Evolutionary conservation across 2,329 filamentous ascomycete genomes (phyloP).

Genomic region (Beauveria varroae): DNA sequence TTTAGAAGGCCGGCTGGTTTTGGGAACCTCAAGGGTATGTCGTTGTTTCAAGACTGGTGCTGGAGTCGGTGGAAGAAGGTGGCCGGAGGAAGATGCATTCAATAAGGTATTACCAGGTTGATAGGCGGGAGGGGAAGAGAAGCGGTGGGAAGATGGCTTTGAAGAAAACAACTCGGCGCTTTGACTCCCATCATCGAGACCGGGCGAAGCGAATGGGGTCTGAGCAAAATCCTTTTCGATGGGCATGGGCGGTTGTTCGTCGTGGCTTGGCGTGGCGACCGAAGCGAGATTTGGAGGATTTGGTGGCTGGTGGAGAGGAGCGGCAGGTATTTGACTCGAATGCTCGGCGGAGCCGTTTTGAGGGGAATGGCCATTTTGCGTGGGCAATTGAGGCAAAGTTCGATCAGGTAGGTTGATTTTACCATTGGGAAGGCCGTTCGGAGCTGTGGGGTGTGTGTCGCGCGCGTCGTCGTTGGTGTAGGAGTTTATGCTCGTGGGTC

Average conservation of each 20-base stretch:
- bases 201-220: slow-evolving; percentile 14
- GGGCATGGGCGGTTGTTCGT: neutral
- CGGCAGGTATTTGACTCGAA: neutral
- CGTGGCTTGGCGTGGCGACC: neutral
- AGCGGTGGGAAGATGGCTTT: slow-evolving; percentile 8
- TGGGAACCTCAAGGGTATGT: slow-evolving; percentile 83
- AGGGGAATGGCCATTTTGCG: neutral
- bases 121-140: slow-evolving; percentile 25
- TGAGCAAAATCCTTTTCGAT: neutral
- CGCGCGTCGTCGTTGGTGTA: slow-evolving; percentile 40
- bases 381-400: neutral
- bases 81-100: slow-evolving; percentile 39
- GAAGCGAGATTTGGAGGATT: neutral
- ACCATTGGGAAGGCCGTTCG: slow-evolving; percentile 13
- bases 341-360: slow-evolving; percentile 19
- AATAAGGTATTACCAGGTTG: slow-evolving; percentile 30
- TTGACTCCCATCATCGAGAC: slow-evolving; percentile 21
- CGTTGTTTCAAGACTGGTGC: slow-evolving; percentile 61
- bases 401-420: neutral
- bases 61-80: slow-evolving; percentile 36
- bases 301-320: slow-evolving; percentile 3
- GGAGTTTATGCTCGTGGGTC: slow-evolving; percentile 50
- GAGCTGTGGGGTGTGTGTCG: neutral
- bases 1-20: slow-evolving; percentile 60
- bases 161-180: slow-evolving; percentile 13